Evolutionary conservation across 2,329 filamentous ascomycete genomes (phyloP), one percentile per base, ranked within the genome.

Genomic region (Arthrobotrys iridis): DNA sequence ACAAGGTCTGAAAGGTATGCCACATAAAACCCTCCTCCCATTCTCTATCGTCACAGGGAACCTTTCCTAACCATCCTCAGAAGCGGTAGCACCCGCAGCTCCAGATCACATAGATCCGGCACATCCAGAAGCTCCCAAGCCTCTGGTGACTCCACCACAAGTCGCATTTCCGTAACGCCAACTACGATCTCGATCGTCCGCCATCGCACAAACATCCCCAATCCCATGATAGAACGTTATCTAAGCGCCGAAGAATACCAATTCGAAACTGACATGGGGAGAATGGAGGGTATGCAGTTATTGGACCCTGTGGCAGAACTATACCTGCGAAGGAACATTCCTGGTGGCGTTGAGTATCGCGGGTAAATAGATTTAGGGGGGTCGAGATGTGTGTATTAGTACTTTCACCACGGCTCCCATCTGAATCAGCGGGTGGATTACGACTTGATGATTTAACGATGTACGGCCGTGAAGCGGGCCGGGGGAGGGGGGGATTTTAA

Each of bases 241-340:
- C 24, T 65, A 2, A 4, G 20, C 11, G 6, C 4, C 8, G 33
- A 65, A 6, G 35, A 65, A n/a, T 45, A 45, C 22, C 22, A 55
- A 6, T 55, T 65, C 13, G 60, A 65, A 45, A 13, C 60, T 7
- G 60, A 65, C 28, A 15, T 65, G 60, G 60, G 60, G 3, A 43
- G 33, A 13, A 18, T 65, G 15, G 15, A 26, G 4, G 60, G 60
- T 5, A 30, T 52, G 30, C 35, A 35, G 4, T 13, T 41, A 0
- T 43, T 65, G 20, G 60, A 55, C 4, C 20, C 43, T 4, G 45
- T 35, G 30, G 22, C 41, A 13, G 30, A 52, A 22, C 4, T 24
- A 0, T 40, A 45, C 8, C 24, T 63, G 2, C 30, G 20, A 2
- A 22, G 24, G 18, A 28, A n/a, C 13, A n/a, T 30, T 8, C 59